phyloP scores from a whole-genome alignment of 179 eudicot genomes.

The Amaranthus tricolor region DNA sequence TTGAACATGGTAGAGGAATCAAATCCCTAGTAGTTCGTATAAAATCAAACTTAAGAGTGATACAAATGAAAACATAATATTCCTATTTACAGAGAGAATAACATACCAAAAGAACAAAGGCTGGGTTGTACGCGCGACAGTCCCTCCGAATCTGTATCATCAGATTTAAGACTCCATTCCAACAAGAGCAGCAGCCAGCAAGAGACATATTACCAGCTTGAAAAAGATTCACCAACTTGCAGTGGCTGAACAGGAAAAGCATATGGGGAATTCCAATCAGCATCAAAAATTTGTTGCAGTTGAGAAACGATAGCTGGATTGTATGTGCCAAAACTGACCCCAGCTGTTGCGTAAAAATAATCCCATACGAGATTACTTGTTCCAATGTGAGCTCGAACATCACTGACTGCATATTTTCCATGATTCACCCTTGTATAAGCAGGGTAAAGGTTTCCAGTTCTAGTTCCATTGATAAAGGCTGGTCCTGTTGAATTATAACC shows the following conservation, averaged over 20 bases:
- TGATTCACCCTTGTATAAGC: slow-evolving; percentile 77
- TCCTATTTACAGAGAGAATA: neutral
- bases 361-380: slow-evolving; percentile 92
- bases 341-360: slow-evolving; percentile 77
- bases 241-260: slow-evolving; percentile 54
- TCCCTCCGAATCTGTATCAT: neutral
- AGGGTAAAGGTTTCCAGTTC: slow-evolving; percentile 63
- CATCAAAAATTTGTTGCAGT: slow-evolving; percentile 76
- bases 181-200: neutral
- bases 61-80: neutral
- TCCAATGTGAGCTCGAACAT: slow-evolving; percentile 77
- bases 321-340: slow-evolving; percentile 82
- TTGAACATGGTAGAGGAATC: neutral
- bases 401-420: slow-evolving; percentile 85
- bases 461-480: slow-evolving; percentile 46
- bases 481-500: slow-evolving; percentile 77
- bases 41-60: neutral
- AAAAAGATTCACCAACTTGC: slow-evolving; percentile 35
- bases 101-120: neutral
- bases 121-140: neutral
- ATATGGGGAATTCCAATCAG: slow-evolving; percentile 89
- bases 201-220: slow-evolving; percentile 31
- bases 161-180: neutral
- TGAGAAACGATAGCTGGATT: slow-evolving; percentile 63
- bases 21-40: neutral